Evolutionary conservation across 495 filamentous ascomycete genomes (phyloP).

Genomic region (Talaromyces trachyspermus): DNA sequence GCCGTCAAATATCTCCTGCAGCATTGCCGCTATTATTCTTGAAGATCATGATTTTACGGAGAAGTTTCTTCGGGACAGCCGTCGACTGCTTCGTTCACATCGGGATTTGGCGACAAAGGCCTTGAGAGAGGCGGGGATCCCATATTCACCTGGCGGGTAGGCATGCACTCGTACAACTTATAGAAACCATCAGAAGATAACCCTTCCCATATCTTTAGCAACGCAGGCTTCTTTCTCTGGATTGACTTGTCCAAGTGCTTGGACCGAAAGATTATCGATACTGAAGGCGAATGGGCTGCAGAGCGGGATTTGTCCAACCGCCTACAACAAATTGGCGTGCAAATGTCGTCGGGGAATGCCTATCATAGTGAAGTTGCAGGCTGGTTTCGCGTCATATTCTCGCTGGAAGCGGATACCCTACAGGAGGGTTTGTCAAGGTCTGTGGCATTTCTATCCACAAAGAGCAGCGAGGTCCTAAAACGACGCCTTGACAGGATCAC

Average conservation of each 20-base stretch:
- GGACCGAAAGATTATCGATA: not conserved
- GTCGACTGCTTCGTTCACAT: slow-evolving; percentile 17
- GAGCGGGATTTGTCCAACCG: not conserved
- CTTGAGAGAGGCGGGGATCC: slow-evolving; percentile 23
- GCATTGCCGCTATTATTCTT: slow-evolving; percentile 31
- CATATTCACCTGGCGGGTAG: slow-evolving; percentile 26
- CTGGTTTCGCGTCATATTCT: slow-evolving; percentile 43
- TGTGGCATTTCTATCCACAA: slow-evolving; percentile 6
- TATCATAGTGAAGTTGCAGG: slow-evolving; percentile 31
- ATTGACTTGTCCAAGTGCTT: slow-evolving; percentile 30
- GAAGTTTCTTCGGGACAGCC: slow-evolving; percentile 20
- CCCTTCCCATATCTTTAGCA: slow-evolving; percentile 20
- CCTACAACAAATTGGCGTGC: not conserved
- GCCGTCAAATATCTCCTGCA: slow-evolving; percentile 24
- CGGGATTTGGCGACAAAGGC: slow-evolving; percentile 19
- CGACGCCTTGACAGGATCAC: not conserved
- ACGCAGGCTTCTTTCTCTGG: slow-evolving; percentile 48
- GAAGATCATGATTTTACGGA: slow-evolving; percentile 27
- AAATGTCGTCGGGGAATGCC: not conserved
- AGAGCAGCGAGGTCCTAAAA: not conserved
- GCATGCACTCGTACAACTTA: not conserved
- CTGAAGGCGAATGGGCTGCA: not conserved
- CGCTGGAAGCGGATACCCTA: slow-evolving; percentile 22
- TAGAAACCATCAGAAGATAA: not conserved
- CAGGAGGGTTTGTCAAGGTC: slow-evolving; percentile 30